Percentiles rank a stretch among this genome's conserved stretches.
Conservation (phyloP, 495 filamentous ascomycete species). For the Xeromyces bisporus region DNA sequence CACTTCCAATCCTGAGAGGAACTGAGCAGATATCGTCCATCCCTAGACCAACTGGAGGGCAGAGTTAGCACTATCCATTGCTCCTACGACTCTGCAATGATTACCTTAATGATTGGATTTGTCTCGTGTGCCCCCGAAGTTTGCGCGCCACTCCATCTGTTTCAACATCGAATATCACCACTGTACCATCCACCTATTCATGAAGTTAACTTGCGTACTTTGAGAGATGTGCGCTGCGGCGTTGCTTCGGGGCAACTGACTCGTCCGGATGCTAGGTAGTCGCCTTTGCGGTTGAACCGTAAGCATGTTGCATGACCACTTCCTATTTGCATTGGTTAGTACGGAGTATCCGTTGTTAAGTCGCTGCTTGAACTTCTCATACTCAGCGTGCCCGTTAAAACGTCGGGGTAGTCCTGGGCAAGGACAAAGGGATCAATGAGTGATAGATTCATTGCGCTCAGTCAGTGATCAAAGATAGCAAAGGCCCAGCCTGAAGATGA, state of each 20-base stretch:
- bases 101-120: constrained; percentile 67
- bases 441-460: constrained; percentile 51
- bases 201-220: constrained; percentile 4
- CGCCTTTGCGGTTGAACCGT: constrained; percentile 85
- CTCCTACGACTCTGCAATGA: no score
- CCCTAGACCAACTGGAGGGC: constrained; percentile 65
- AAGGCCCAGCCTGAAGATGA: constrained; percentile 15
- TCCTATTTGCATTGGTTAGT: constrained; percentile 14
- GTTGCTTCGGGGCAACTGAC: constrained; percentile 23
- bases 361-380: no score
- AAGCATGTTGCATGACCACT: constrained; percentile 52
- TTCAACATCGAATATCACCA: constrained; percentile 92
- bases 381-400: constrained; percentile 69
- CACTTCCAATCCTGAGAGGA: constrained; percentile 92
- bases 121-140: constrained; percentile 74
- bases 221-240: constrained; percentile 2
- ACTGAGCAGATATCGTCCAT: constrained; percentile 84
- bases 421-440: constrained; percentile 70
- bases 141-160: constrained; percentile 92
- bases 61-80: constrained; percentile 9
- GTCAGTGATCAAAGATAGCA: no score
- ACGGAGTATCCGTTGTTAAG: no score
- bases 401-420: constrained; percentile 87
- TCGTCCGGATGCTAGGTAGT: constrained; percentile 84
- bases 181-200: constrained; percentile 60